A percentile compares a stretch with the other conserved stretches of the same genome.
Conservation (phyloP, 371 early-diverging fungal genomes). For the Dichotomocladium elegans region DNA sequence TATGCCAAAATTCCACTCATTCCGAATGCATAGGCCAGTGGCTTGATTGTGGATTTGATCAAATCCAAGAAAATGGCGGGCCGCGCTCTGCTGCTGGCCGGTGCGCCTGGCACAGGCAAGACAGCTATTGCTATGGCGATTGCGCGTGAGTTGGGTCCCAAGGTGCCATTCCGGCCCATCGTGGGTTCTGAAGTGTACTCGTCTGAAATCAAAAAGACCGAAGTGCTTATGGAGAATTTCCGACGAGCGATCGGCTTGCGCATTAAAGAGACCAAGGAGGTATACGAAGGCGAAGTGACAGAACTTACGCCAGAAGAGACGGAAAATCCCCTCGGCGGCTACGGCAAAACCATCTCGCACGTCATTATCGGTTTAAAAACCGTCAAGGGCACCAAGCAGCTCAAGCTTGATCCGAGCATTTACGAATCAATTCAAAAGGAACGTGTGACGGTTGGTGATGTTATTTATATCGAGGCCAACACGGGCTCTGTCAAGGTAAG, state of each 20-base stretch:
- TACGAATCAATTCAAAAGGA: slow-evolving; percentile 96
- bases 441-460: slow-evolving; percentile 95
- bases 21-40: slow-evolving; percentile 69
- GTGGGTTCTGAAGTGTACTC: slow-evolving; percentile 98
- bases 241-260: slow-evolving; percentile 95
- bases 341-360: slow-evolving; percentile 93
- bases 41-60: slow-evolving; percentile 92
- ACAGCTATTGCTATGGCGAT: slow-evolving; percentile 92
- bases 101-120: slow-evolving; percentile 97
- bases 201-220: slow-evolving; percentile 97
- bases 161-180: slow-evolving; percentile 98
- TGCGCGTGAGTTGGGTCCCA: slow-evolving; percentile 93
- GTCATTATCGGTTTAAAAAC: slow-evolving; percentile 97
- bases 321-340: slow-evolving; percentile 90
- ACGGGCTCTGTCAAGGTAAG: slow-evolving; percentile 95
- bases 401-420: slow-evolving; percentile 97
- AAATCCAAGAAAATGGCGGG: slow-evolving; percentile 96
- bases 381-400: slow-evolving; percentile 97
- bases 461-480: slow-evolving; percentile 98
- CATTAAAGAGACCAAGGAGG: slow-evolving; percentile 98
- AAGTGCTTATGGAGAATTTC: slow-evolving; percentile 98
- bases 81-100: slow-evolving; percentile 93
- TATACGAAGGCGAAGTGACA: slow-evolving; percentile 99
- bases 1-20: neutral
- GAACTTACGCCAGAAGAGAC: slow-evolving; percentile 95